Evolutionary conservation across 176 grass and related monocot genomes (phyloP), one percentile per base, ranked within the genome.

Genomic region (Oryza glaberrima): DNA sequence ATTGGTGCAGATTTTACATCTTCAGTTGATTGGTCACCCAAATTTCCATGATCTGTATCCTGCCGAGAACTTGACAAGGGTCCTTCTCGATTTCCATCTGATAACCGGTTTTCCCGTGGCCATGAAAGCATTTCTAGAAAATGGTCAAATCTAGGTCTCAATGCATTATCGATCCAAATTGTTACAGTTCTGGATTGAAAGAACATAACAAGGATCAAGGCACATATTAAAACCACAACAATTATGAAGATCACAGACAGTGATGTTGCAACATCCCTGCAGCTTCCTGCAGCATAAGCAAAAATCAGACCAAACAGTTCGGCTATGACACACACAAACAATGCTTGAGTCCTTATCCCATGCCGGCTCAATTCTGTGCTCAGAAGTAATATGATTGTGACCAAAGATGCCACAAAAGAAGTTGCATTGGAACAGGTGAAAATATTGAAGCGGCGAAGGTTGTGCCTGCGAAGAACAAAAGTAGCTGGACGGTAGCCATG

Each of bases 221-320:
- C 40, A 20, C 69, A 83, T 23, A 83, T 74, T 8, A 83, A 63
- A 74, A 83, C 70, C 61, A 75, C 40, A 65, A n/a, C 11, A 74
- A 74, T 63, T 65, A 83, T 65, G 40, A 74, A 32, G 61, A 83
- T 2, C 23, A 83, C 56, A 15, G 38, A 65, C 36, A 74, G n/a
- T 0, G 72, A 84, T 84, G 72, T 84, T 51, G 72, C 13, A 36
- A 66, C 26, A 67, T 74, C 65, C 72, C 72, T 52, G 32, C 82
- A 76, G 72, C 72, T 76, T 19, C 72, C 82, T 76, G 82, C 72
- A 76, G 72, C 82, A 84, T 76, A 84, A 65, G 82, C 82, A 13
- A 72, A 61, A 75, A 84, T 76, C n/a, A 81, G 79, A 12, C 72
- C 30, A 16, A 84, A 11, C 46, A 84, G 72, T 44, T 84, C 82